These are phyloP conservation scores for Coemansia guatemalensis DNA, from an alignment of 192 early-diverging fungal genomes.

Conservation along the genomic window DNA sequence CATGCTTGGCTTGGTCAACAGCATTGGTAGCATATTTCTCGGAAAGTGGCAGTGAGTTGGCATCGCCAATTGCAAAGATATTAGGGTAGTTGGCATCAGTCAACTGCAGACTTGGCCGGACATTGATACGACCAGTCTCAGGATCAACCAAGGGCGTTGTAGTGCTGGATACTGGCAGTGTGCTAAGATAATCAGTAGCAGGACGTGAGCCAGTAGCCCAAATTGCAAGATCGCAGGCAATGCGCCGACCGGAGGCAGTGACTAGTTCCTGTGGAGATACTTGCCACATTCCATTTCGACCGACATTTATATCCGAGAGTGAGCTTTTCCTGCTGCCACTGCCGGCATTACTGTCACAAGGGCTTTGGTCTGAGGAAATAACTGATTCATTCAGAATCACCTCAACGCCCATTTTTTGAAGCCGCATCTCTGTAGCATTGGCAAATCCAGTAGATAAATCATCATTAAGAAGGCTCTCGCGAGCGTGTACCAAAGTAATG, in stretches of 20 bases:
- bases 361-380: conserved; percentile 1
- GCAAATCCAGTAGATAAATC: conserved; percentile 31
- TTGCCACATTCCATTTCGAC: conserved; percentile 6
- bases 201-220: conserved; percentile 52
- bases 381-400: conserved; percentile 32
- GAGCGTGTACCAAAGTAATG: conserved; percentile 50
- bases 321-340: conserved; percentile 13
- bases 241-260: conserved; percentile 34
- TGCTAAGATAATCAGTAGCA: conserved; percentile 54
- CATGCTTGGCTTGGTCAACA: conserved; percentile 38
- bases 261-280: conserved; percentile 26
- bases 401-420: conserved; percentile 34
- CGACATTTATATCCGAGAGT: conserved; percentile 2
- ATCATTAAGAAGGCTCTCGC: conserved; percentile 31
- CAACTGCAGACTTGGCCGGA: conserved; percentile 56
- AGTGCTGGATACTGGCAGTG: conserved; percentile 30
- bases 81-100: conserved; percentile 42
- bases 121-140: conserved; percentile 45
- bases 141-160: conserved; percentile 40
- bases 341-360: neutral
- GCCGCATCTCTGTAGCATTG: conserved; percentile 15
- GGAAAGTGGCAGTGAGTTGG: conserved; percentile 42
- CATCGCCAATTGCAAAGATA: conserved; percentile 62
- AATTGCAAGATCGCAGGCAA: conserved; percentile 62
- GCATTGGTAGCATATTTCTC: conserved; percentile 50